phyloP scores from a whole-genome alignment of 305 asterid genomes.

The Solanum hybrid region DNA sequence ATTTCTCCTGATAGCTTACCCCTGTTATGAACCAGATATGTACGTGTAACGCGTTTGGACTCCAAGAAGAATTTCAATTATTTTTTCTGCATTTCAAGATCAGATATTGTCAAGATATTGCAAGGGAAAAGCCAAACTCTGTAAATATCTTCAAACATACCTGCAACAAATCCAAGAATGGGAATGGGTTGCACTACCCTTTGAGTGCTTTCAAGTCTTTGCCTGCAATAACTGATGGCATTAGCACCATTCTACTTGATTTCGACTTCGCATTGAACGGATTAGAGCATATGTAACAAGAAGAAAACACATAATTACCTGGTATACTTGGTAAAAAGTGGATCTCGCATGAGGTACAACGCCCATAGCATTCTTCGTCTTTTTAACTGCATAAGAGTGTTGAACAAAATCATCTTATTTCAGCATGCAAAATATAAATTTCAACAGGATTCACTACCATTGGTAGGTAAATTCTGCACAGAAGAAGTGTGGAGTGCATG shows the following conservation, averaged over 20 bases:
- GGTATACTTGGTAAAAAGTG: conserved; percentile 70
- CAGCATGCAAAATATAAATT: neutral
- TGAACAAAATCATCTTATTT: neutral
- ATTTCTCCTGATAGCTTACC: neutral
- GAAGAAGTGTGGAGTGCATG: neutral
- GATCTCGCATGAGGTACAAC: conserved; percentile 86
- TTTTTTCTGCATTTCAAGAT: conserved; percentile 47
- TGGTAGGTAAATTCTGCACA: neutral
- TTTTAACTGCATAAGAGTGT: conserved; percentile 41
- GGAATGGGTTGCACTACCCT: conserved; percentile 63
- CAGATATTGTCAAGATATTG: neutral
- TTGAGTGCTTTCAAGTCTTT: conserved; percentile 49
- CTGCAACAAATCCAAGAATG: conserved; percentile 59
- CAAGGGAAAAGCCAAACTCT: neutral
- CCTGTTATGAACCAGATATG: conserved; percentile 81
- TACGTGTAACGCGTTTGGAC: conserved; percentile 90
- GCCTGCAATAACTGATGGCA: conserved; percentile 34
- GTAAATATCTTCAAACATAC: conserved; percentile 15
- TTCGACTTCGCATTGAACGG: neutral
- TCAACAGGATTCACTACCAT: neutral
- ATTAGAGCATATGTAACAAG: neutral
- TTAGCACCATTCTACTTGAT: conserved; percentile 3
- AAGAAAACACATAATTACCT: conserved; percentile 29
- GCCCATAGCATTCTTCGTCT: conserved; percentile 77
- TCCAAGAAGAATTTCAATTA: conserved; percentile 67